These are phyloP conservation scores for Sordariomycetes sp. DNA, from an alignment of 2,329 filamentous ascomycete species.

Conservation along the genomic window DNA sequence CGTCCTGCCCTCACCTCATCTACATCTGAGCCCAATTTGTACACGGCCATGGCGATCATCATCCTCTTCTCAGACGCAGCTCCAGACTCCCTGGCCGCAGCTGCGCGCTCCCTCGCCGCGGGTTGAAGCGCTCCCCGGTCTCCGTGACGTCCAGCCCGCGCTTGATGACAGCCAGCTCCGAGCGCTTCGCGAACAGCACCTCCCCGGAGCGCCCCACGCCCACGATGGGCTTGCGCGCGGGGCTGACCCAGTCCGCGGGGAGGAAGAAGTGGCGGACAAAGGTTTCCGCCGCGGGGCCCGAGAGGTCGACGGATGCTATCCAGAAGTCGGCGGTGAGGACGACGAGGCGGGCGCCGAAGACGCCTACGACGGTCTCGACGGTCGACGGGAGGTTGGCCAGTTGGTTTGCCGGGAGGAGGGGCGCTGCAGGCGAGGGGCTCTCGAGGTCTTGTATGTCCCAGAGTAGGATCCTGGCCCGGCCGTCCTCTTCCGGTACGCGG, in stretches of 20 bases:
- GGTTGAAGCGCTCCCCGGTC: constrained; percentile 6
- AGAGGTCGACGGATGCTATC: constrained; percentile 3
- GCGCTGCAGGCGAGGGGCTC: too few relatives aligned
- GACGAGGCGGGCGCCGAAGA: constrained; percentile 3
- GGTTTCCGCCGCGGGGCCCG: neutral
- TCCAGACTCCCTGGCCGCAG: too few relatives aligned
- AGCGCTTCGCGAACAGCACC: constrained; percentile 7
- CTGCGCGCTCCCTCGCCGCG: too few relatives aligned
- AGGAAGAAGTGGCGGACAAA: constrained; percentile 11
- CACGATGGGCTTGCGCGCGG: constrained; percentile 4
- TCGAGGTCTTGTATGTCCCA: too few relatives aligned
- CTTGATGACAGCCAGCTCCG: constrained; percentile 10
- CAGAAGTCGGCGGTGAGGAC: constrained; percentile 6
- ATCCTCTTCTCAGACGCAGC: too few relatives aligned
- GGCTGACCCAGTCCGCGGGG: constrained; percentile 10
- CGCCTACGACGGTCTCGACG: neutral
- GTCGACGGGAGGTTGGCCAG: neutral
- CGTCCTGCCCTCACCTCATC: too few relatives aligned
- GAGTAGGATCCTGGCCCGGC: too few relatives aligned
- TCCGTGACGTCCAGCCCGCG: constrained; percentile 10
- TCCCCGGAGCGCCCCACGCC: constrained; percentile 7
- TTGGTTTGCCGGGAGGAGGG: neutral
- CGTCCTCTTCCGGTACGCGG: too few relatives aligned
- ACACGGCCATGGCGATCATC: too few relatives aligned
- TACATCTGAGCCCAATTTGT: too few relatives aligned